Conservation (phyloP, 192 early-diverging fungal genomes). For the Paraglomus brasilianum region DNA sequence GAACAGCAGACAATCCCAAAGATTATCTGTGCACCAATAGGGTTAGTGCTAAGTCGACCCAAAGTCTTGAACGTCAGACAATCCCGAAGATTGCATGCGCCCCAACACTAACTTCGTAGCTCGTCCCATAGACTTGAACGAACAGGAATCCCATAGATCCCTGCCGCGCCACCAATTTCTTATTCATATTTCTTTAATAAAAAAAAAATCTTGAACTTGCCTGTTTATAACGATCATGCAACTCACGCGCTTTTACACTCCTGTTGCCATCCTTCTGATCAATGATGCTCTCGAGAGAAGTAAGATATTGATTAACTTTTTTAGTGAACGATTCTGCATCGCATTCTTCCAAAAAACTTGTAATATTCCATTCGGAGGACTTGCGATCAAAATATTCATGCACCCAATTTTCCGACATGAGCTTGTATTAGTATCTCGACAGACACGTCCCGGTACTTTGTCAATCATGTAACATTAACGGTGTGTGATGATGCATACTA, state of each 20-base stretch:
- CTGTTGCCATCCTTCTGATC: conserved; percentile 20
- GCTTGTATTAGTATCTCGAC: too few relatives aligned
- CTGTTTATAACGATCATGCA: conserved; percentile 19
- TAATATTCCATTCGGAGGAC: conserved; percentile 25
- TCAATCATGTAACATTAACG: too few relatives aligned
- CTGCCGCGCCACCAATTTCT: conserved; percentile 20
- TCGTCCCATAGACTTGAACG: conserved; percentile 30
- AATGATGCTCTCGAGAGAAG: conserved; percentile 16
- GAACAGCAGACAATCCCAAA: conserved; percentile 23
- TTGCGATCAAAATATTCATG: conserved; percentile 27
- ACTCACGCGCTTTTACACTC: conserved; percentile 15
- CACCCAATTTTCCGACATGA: conserved; percentile 9
- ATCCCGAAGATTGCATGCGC: conserved; percentile 22
- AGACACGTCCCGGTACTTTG: too few relatives aligned
- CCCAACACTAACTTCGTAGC: conserved; percentile 30
- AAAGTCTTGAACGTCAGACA: conserved; percentile 30
- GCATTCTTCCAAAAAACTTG: conserved; percentile 28
- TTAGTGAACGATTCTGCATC: conserved; percentile 29
- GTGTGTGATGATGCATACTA: too few relatives aligned
- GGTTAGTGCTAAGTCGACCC: conserved; percentile 24
- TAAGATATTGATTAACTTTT: conserved; percentile 29
- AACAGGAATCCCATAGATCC: conserved; percentile 28
- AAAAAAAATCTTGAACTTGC: conserved; percentile 23
- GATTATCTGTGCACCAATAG: conserved; percentile 21
- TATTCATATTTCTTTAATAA: conserved; percentile 12